Conservation (phyloP, 164 flowering plant species). For the Magnolia sinica region DNA sequence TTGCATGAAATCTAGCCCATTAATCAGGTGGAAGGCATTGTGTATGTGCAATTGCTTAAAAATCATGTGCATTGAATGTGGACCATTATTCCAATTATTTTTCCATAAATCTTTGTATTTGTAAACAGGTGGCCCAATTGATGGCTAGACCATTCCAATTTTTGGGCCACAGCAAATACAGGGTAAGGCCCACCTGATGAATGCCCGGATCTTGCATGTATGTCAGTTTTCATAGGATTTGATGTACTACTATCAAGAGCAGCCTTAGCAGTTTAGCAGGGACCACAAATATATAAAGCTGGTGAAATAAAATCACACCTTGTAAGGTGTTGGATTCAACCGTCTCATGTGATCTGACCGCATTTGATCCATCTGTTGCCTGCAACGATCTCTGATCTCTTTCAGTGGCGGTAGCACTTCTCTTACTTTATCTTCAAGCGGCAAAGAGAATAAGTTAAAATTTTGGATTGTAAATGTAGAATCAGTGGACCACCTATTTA, state of each 20-base stretch:
- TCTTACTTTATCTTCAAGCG: constrained; percentile 46
- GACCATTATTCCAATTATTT: not conserved
- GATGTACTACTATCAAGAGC: not conserved
- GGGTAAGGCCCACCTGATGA: not conserved
- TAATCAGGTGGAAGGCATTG: not conserved
- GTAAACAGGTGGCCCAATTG: not conserved
- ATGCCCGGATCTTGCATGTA: not conserved
- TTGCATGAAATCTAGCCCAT: not conserved
- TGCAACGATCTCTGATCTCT: constrained; percentile 69
- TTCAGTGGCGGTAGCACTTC: constrained; percentile 61
- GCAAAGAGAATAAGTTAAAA: not conserved
- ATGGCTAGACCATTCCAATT: too few species aligned
- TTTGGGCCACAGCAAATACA: not conserved
- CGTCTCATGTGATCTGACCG: constrained; percentile 98
- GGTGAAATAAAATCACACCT: constrained; percentile 38
- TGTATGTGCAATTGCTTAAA: not conserved
- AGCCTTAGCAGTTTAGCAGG: not conserved
- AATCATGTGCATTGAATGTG: not conserved
- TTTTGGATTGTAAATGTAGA: too few species aligned
- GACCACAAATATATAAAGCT: not conserved
- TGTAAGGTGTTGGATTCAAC: constrained; percentile 96
- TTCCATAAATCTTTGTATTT: not conserved
- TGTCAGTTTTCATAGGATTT: not conserved
- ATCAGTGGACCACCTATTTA: too few species aligned
- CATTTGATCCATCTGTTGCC: constrained; percentile 82